Conservation (phyloP, 768 basidiomycete genomes). For the Cantharellus anzutake region DNA sequence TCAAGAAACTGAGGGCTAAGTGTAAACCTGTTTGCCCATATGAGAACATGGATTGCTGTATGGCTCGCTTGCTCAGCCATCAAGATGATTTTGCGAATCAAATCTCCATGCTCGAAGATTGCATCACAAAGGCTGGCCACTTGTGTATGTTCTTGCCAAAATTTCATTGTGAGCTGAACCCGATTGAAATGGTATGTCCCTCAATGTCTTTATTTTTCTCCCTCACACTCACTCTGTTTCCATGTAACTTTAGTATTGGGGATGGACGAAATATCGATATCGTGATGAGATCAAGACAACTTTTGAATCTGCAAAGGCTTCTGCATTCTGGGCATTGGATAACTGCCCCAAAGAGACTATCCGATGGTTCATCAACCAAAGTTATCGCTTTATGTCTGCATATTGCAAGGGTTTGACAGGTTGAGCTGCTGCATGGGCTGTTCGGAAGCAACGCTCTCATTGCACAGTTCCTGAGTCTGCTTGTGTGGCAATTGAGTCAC, state of each 20-base stretch:
- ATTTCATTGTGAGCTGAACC: too few species aligned
- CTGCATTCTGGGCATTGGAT: background rate
- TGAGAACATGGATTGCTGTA: conserved; percentile 13
- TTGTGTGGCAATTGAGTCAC: too few species aligned
- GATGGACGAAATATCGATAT: background rate
- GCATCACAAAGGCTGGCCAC: conserved; percentile 2
- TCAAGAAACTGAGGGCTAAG: background rate
- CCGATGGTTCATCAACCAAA: background rate
- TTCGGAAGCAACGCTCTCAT: background rate
- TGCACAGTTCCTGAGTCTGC: too few species aligned
- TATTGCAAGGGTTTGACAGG: background rate
- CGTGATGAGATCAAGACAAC: background rate
- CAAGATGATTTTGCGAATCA: conserved; percentile 4
- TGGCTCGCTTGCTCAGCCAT: conserved; percentile 6
- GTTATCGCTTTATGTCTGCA: background rate
- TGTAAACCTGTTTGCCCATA: conserved; percentile 12
- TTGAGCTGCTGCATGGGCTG: background rate
- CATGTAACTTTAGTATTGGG: background rate
- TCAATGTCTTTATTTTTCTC: background rate
- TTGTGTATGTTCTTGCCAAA: background rate
- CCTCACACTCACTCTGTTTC: background rate
- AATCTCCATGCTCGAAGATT: conserved; percentile 9
- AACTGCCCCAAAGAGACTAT: background rate
- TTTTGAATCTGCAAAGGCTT: background rate
- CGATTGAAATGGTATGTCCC: background rate